Percentiles rank a stretch among this genome's conserved stretches.
phyloP scores from a whole-genome alignment of 306 rosid species.

The Dalbergia oliveri region DNA sequence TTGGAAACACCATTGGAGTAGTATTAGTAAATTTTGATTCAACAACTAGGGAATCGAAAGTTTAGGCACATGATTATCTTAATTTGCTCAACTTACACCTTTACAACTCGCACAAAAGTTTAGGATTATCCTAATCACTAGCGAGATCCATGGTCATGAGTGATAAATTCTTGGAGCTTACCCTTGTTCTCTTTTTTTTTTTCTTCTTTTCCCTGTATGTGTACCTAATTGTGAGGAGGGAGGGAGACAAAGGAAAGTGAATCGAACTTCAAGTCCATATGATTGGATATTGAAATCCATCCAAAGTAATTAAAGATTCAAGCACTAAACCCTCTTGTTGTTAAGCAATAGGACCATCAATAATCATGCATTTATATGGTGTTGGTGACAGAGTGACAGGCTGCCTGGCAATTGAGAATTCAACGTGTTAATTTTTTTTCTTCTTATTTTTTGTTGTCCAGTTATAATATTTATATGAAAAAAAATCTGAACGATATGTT shows the following conservation, averaged over 20 bases:
- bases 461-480: constrained; percentile 10
- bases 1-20: constrained; percentile 9
- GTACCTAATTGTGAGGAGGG: constrained; percentile 56
- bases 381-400: constrained; percentile 47
- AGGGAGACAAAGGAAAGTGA: constrained; percentile 56
- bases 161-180: constrained; percentile 13
- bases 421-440: background rate
- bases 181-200: background rate
- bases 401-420: constrained; percentile 39
- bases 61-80: constrained; percentile 33
- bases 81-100: constrained; percentile 15
- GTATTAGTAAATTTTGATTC: constrained; percentile 12
- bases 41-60: constrained; percentile 37
- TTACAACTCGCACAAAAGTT: constrained; percentile 38
- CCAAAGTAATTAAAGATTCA: constrained; percentile 33
- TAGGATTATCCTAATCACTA: constrained; percentile 35
- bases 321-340: constrained; percentile 1
- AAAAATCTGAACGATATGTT: constrained; percentile 18
- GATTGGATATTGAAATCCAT: constrained; percentile 22
- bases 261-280: constrained; percentile 41
- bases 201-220: background rate
- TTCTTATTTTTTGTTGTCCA: background rate
- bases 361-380: constrained; percentile 12
- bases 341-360: constrained; percentile 27
- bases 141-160: constrained; percentile 25